Base-by-base conservation (phyloP, 345 rosid species). In the Cochlearia excelsa region DNA sequence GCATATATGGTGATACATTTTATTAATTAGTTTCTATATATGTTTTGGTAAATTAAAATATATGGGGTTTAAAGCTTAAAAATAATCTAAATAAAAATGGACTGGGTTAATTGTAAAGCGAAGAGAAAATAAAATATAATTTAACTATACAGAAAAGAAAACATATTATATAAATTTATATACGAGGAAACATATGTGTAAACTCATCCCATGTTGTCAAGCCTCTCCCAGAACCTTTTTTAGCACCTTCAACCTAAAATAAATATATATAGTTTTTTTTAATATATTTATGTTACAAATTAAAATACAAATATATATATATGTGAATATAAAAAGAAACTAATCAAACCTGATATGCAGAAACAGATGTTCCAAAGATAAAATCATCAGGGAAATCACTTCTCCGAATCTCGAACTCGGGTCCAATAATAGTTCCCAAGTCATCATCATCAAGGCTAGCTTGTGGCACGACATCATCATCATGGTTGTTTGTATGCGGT, bases 221-320 rank as follows among this genome's bases (percentile, higher is more conserved):
- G 59, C 74, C 65, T 63, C 74, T 70, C 42, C 74, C 74, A 9
- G 63, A 56, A 6, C 74, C 74, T 9, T 63, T 63, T 70, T 63
- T 70, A 37, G 74, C 74, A 56, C 69, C 74, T 63, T 70, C 74
- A 43, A 70, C 74, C 74, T 70, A 30, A 46, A 56, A 55, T 35
- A 16, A 16, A 16, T 16, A 16, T 16, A 16, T 16, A 16, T 16
- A 16, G 0, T 16, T 16, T 43, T 43, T 16, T 16, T 16, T 16
- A 16, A 16, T 16, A 16, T 16, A 16, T 16, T 16, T 16, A 16
- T 16, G 23, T 16, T 16, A 16, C 49, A 42, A 55, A 55, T 26
- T 34, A 29, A 29, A 31, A 3, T 37, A 37, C 40, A 37, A 37
- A 5, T 37, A 2, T 37, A 4, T 16, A 37, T 37, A 4, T 37